Evolutionary conservation across 202 grass and related monocot species (phyloP), one percentile per base, ranked within the genome.

Genomic region (Panicum hallii): DNA sequence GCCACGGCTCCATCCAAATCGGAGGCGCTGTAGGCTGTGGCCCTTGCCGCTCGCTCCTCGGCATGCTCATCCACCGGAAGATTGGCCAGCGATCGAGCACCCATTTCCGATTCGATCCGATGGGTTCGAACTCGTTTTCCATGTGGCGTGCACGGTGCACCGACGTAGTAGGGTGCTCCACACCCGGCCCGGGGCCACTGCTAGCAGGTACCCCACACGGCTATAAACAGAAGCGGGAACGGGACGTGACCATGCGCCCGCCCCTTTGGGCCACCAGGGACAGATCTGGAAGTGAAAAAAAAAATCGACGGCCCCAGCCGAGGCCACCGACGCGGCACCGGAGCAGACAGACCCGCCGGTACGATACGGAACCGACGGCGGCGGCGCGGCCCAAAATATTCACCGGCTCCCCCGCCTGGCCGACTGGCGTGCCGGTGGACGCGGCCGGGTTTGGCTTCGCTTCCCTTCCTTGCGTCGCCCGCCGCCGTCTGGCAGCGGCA

Each of bases 301-400:
- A 44, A 12, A 10, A 67, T 45, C 41, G 67, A 23, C 53, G 53
- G 49, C 4, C 49, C 53, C 54, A n/a, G 10, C 2, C 54, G 7
- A n/a, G n/a, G n/a, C n/a, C n/a, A n/a, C n/a, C n/a, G n/a, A n/a
- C n/a, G n/a, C n/a, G n/a, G 17, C 17, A 23, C 1, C 56, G 20
- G 3, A 26, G 22, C 20, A 11, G 55, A 70, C 20, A 11, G 55
- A 70, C 15, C 42, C 43, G 11, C 1, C n/a, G 46, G 68, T 30
- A 49, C 68, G 69, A 45, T 72, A 72, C 69, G 69, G 69, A 72
- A 13, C 44, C 20, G 41, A 23, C 69, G 68, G 26, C 42, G 22
- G 4, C 46, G 28, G 82, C 78, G 72, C 77, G 63, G 22, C 23
- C 6, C 70, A 1, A n/a, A 76, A n/a, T 20, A 61, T 79, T 71